Evolutionary conservation across 306 rosid genomes (phyloP), one percentile per base, ranked within the genome.

Genomic region (Fragaria vesca): DNA sequence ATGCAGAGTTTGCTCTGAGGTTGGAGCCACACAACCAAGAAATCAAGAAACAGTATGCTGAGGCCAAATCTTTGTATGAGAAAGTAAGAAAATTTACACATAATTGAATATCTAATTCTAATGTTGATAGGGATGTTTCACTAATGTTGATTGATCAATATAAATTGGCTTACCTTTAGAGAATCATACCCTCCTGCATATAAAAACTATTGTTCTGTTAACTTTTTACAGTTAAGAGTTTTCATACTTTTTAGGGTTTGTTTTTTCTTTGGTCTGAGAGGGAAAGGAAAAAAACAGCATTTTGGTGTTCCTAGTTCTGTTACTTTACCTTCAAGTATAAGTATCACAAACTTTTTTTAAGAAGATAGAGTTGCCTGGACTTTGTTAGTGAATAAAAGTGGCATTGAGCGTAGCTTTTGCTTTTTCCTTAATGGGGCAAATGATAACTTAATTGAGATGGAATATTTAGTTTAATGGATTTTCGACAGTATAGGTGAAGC

Each of bases 21-120:
- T 87, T 95, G 97, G 96, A 95, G 84, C 97, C 97, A 55, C 87
- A 87, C 73, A 95, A 95, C 85, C 93, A 91, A 86, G 99, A 95
- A 82, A 81, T 93, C 88, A 95, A 95, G 88, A 92, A 87, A 80
- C 99, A 95, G 68, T 89, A 86, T 80, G 82, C 89, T 18, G 99
- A 93, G 81, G 89, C 91, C 78, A 95, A 90, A 82, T 83, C 94
- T 74, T 79, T 88, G 81, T 85, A 85, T 75, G 97, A 91, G 74
- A 93, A 93, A 66, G 99, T 93, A 84, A 86, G 95, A 42, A 20
- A 75, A 45, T 74, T 52, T 50, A 32, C 69, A 12, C 47, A 17
- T 8, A 81, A 57, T 57, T 47, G 51, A 36, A 38, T 13, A 12
- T n/a, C 24, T 26, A 21, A 45, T 42, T 57, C 69, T 54, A n/a